Conservation (phyloP, 164 flowering plant species). For the Sextonia rubra region DNA sequence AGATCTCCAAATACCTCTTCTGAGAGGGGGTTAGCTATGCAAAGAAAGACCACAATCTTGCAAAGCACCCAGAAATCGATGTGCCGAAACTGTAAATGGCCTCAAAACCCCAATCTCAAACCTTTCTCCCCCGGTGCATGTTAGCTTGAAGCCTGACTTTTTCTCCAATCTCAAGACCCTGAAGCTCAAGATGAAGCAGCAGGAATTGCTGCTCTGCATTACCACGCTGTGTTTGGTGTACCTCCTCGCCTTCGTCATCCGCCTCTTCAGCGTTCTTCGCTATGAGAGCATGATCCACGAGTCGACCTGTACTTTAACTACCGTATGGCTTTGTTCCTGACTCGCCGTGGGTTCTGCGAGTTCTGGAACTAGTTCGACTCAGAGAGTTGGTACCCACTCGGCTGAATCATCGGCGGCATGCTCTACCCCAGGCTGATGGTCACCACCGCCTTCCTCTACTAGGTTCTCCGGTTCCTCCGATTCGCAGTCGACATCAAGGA, state of each 20-base stretch:
- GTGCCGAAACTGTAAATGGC: slow-evolving; percentile 3
- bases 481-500: slow-evolving; percentile 90
- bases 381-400: slow-evolving; percentile 97
- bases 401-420: slow-evolving; percentile 91
- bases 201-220: slow-evolving; percentile 82
- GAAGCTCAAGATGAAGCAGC: slow-evolving; percentile 82
- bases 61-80: too few species aligned
- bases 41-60: too few species aligned
- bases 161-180: slow-evolving; percentile 34
- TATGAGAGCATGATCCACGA: slow-evolving; percentile 99
- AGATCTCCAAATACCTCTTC: too few species aligned
- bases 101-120: slow-evolving; percentile 1
- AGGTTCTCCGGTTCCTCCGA: slow-evolving; percentile 52
- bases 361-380: slow-evolving; percentile 99
- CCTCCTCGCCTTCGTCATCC: slow-evolving; percentile 70
- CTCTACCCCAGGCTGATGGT: slow-evolving; percentile 97
- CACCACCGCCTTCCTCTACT: slow-evolving; percentile 75
- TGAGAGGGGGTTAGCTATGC: too few species aligned
- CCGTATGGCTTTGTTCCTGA: slow-evolving; percentile 70
- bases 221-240: slow-evolving; percentile 62
- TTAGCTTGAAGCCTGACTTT: slow-evolving; percentile 12
- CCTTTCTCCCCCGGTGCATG: slow-evolving; percentile 1
- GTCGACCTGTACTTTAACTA: slow-evolving; percentile 96
- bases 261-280: slow-evolving; percentile 84
- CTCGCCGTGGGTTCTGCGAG: slow-evolving; percentile 82